phyloP scores from a whole-genome alignment of 768 basidiomycete species.

The Lyophyllum semitale region DNA sequence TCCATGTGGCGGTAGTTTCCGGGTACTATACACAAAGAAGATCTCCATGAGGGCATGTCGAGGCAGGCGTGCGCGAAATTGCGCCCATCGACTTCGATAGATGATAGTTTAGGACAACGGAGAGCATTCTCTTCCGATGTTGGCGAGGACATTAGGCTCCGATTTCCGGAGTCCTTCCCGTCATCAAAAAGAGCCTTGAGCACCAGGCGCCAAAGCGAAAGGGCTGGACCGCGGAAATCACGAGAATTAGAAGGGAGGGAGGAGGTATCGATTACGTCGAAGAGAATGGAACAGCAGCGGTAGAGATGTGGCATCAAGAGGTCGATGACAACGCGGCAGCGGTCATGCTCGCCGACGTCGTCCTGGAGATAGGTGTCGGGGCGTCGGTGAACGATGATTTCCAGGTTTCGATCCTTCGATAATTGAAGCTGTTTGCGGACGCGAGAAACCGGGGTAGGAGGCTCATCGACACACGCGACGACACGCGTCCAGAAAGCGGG shows the following conservation, averaged over 20 bases:
- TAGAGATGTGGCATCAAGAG: slow-evolving; percentile 16
- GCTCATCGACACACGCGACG: slow-evolving; percentile 16
- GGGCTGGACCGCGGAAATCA: slow-evolving; percentile 5
- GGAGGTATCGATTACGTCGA: slow-evolving; percentile 18
- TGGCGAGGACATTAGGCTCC: background rate
- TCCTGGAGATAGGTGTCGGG: background rate
- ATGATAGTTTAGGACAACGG: background rate
- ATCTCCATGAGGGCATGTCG: background rate
- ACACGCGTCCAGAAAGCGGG: slow-evolving; percentile 20
- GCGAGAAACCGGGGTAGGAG: slow-evolving; percentile 6
- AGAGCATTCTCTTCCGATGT: background rate
- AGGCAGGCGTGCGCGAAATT: background rate
- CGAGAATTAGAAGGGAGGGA: slow-evolving; percentile 19
- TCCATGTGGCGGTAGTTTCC: background rate
- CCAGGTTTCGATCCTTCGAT: slow-evolving; percentile 14
- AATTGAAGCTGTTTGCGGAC: slow-evolving; percentile 11
- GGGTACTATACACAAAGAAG: background rate
- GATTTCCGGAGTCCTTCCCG: background rate
- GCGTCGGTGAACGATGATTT: slow-evolving; percentile 16
- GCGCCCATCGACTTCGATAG: background rate
- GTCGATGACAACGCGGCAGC: slow-evolving; percentile 15
- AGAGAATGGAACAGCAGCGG: slow-evolving; percentile 17
- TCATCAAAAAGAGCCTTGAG: slow-evolving; percentile 19
- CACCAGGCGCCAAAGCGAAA: slow-evolving; percentile 4
- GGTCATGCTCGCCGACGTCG: slow-evolving; percentile 13